A percentile compares a stretch with the other conserved stretches of the same genome.
These are phyloP conservation scores for Rubia yunnanensis DNA, from an alignment of 257 asterid species.

Conservation along the genomic window DNA sequence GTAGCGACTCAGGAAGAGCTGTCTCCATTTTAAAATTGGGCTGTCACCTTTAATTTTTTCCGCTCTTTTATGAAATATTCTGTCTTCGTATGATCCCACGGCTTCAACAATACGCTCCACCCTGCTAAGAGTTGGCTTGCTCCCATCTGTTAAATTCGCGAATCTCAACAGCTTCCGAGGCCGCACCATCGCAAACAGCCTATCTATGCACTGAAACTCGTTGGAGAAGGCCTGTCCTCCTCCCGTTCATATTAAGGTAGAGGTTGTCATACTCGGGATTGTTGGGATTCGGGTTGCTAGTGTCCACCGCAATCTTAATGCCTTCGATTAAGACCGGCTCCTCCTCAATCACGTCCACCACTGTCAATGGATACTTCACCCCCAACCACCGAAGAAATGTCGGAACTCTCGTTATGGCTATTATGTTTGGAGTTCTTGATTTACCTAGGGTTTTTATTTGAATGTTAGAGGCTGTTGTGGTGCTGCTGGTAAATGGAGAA, in stretches of 20 bases:
- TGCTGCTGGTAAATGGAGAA: too few relatives aligned
- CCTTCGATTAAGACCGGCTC: slow-evolving; percentile 68
- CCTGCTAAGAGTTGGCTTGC: slow-evolving; percentile 74
- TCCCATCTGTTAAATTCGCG: slow-evolving; percentile 53
- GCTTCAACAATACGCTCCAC: slow-evolving; percentile 94
- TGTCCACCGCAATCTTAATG: slow-evolving; percentile 73
- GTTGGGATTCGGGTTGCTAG: slow-evolving; percentile 89
- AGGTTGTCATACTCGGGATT: slow-evolving; percentile 68
- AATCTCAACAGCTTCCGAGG: slow-evolving; percentile 54
- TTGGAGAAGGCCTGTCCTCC: slow-evolving; percentile 97
- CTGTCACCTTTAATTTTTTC: slow-evolving; percentile 79
- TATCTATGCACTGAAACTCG: slow-evolving; percentile 78
- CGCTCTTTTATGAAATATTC: slow-evolving; percentile 85
- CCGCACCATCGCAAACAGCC: slow-evolving; percentile 90
- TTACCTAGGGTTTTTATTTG: too few relatives aligned
- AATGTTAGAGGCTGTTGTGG: too few relatives aligned
- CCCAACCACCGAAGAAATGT: slow-evolving; percentile 96
- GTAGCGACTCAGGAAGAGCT: slow-evolving; percentile 57
- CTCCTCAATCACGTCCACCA: slow-evolving; percentile 78
- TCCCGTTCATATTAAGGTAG: slow-evolving; percentile 91
- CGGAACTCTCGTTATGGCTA: slow-evolving; percentile 99
- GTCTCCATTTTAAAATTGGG: slow-evolving; percentile 68
- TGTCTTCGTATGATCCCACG: slow-evolving; percentile 86
- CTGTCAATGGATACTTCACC: slow-evolving; percentile 89
- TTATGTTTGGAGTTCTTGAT: too few relatives aligned